phyloP scores from a whole-genome alignment of 164 flowering plant species.

The Sextonia rubra region DNA sequence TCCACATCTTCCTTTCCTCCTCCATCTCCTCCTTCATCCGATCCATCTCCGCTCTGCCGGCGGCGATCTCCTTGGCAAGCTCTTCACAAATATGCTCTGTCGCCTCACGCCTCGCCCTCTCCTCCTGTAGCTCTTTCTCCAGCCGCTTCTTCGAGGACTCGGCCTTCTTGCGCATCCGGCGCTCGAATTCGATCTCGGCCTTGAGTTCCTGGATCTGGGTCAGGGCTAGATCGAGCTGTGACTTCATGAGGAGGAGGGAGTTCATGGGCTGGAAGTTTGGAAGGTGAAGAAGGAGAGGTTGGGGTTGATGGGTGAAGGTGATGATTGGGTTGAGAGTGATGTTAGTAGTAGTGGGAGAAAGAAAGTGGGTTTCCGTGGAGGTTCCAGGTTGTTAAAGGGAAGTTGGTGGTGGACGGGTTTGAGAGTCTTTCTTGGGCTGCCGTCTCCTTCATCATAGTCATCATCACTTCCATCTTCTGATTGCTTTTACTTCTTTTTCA shows the following conservation, averaged over 20 bases:
- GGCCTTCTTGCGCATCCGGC: constrained; percentile 9
- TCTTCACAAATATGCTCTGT: constrained; percentile 9
- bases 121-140: constrained; percentile 11
- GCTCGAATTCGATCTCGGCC: constrained; percentile 15
- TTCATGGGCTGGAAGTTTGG: not conserved
- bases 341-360: not conserved
- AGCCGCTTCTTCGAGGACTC: constrained; percentile 14
- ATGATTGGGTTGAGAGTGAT: not conserved
- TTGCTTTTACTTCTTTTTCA: not conserved
- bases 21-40: constrained; percentile 18
- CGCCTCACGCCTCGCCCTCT: constrained; percentile 5
- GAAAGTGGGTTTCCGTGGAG: constrained; percentile 18
- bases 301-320: not conserved
- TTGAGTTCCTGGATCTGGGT: constrained; percentile 13
- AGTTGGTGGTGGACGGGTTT: constrained; percentile 6
- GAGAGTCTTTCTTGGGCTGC: not conserved
- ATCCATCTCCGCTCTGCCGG: constrained; percentile 6
- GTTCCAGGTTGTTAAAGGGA: constrained; percentile 17
- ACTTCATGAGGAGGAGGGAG: constrained; percentile 6
- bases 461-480: constrained; percentile 14
- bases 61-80: constrained; percentile 9
- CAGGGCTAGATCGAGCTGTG: constrained; percentile 15
- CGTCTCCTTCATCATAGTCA: constrained; percentile 2
- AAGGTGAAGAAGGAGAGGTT: constrained; percentile 4
- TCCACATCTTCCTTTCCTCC: constrained; percentile 19